Evolutionary conservation across 768 basidiomycete species (phyloP).

Genomic region (Mycena alexandri): DNA sequence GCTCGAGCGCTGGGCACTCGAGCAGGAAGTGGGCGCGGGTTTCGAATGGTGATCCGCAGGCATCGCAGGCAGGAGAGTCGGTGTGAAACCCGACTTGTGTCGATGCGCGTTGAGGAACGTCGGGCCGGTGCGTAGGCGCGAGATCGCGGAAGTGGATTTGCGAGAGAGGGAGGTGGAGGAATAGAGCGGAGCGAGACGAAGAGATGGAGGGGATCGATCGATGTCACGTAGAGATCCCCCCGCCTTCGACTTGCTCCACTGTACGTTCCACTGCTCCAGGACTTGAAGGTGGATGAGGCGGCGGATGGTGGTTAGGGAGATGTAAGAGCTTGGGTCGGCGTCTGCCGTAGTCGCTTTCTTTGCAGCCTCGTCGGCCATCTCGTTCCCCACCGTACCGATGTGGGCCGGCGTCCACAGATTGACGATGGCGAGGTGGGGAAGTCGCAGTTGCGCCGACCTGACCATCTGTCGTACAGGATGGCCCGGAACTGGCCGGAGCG

Average conservation of each 20-base stretch:
- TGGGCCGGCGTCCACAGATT: not conserved
- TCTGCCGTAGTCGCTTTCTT: not conserved
- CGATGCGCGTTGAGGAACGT: no score
- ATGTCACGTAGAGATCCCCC: not conserved
- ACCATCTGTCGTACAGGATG: no score
- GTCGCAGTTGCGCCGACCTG: no score
- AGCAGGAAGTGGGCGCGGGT: not conserved
- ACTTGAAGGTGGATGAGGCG: not conserved
- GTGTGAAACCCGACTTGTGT: no score
- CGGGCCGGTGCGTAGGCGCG: no score
- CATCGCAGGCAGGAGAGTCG: no score
- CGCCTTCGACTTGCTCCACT: not conserved
- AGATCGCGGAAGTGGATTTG: no score
- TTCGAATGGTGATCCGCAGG: not conserved
- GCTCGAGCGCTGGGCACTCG: not conserved
- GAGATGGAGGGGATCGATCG: no score
- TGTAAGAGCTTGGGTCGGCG: not conserved
- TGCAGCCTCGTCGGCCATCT: not conserved
- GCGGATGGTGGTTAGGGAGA: not conserved
- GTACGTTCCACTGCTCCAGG: not conserved
- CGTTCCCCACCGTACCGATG: not conserved
- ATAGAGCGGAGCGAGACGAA: no score
- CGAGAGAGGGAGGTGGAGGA: no score
- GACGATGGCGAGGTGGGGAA: conserved; percentile 1
- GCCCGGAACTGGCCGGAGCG: no score